Evolutionary conservation across 192 early-diverging fungal genomes (phyloP), one percentile per base, ranked within the genome.

Genomic region (Entomortierella lignicola): DNA sequence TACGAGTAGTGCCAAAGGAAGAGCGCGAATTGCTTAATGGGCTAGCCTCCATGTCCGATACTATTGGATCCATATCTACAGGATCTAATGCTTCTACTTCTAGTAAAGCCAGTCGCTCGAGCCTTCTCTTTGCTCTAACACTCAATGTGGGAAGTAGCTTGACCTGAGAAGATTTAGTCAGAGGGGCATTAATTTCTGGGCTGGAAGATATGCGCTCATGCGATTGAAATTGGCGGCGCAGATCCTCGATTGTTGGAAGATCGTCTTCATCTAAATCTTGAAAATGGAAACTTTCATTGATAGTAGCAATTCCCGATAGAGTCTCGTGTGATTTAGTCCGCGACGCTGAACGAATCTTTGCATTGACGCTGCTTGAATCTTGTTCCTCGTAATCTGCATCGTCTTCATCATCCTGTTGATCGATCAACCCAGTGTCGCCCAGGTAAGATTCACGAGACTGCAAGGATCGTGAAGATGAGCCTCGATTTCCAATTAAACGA

Each of bases 321-420:
- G 25, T 31, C 15, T 53, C 48, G 52, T 32, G 8, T 15, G 30
- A 34, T 27, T 27, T n/a, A n/a, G n/a, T 18, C 15, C 27, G n/a
- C 3, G 18, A 23, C 18, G 8, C 27, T n/a, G 20, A 37, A n/a
- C 8, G 12, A 4, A 31, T 37, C 2, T 21, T 10, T 23, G 8
- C 39, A 2, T 60, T 21, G 27, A 43, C 1, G 25, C 13, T n/a
- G 4, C 21, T 41, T 18, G 55, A 4, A 11, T 2, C 58, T 1
- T n/a, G 42, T 43, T 63, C 60, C 20, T 72, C 70, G 51, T 72
- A 72, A 18, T 72, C 70, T 17, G 70, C 55, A 27, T 63, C 44
- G 4, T 63, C 70, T 27, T 47, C 60, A 20, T 72, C 70, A 21
- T 72, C 60, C 3, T 72, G 53, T 2, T 58, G 41, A 29, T 21